phyloP scores from a whole-genome alignment of 805 yeast species.

The Barnettozyma sp. region DNA sequence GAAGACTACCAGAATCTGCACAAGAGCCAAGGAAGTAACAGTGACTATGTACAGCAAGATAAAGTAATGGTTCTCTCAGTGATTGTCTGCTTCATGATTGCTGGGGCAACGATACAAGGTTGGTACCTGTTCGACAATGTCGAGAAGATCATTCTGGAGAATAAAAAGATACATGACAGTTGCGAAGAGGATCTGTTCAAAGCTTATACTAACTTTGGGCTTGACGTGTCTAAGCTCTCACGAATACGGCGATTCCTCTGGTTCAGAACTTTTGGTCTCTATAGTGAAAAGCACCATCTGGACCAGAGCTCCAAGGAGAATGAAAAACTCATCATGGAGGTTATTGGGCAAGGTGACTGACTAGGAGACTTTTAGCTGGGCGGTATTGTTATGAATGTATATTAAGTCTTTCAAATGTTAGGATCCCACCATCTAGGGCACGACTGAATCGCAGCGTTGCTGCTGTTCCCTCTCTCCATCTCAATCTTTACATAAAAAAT shows the following conservation, averaged over 20 bases:
- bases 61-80: constrained; percentile 36
- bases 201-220: constrained; percentile 45
- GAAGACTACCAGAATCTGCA: constrained; percentile 45
- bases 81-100: constrained; percentile 33
- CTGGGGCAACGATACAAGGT: constrained; percentile 35
- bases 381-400: too few species aligned
- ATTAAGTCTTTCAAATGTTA: too few species aligned
- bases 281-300: constrained; percentile 25
- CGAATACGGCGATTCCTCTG: constrained; percentile 52
- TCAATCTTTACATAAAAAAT: too few species aligned
- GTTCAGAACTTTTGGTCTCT: constrained; percentile 39
- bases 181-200: constrained; percentile 34
- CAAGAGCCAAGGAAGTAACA: constrained; percentile 22
- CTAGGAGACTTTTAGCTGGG: too few species aligned
- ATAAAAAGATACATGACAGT: constrained; percentile 32
- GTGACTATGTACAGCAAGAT: constrained; percentile 28
- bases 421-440: too few species aligned
- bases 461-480: too few species aligned
- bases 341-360: constrained; percentile 47
- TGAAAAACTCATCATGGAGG: constrained; percentile 70
- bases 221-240: constrained; percentile 42
- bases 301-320: constrained; percentile 47
- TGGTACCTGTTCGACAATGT: constrained; percentile 33
- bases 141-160: constrained; percentile 29
- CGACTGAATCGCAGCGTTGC: too few species aligned